Evolutionary conservation across 2,329 filamentous ascomycete genomes (phyloP), one percentile per base, ranked within the genome.

Genomic region (Thielaviopsis euricoi): DNA sequence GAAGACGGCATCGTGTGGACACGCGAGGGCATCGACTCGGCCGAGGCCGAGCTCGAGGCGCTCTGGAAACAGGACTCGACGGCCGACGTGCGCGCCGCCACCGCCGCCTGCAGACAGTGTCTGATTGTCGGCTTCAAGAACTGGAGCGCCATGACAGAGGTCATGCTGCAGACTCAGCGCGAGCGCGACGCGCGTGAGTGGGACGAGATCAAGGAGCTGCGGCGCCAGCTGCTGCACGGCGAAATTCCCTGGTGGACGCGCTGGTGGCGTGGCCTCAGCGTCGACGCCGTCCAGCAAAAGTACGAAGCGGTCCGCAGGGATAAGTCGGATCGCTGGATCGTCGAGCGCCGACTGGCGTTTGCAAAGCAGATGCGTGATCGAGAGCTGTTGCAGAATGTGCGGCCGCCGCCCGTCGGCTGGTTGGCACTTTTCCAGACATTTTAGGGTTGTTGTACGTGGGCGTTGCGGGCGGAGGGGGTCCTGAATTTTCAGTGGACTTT

Each of bases 1-100:
- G 82, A 87, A 53, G 83, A 86, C 61, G 91, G 89, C 0, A 75
- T 96, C 1, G 82, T 83, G 6, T 97, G 91, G 91, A 95, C 91
- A 0, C 81, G 89, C 58, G 88, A 95, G 62, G 89, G 86, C 25
- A 88, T 95, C 33, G 85, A 90, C 63, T 73, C 86, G 1, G 86
- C 89, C 2, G 89, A 90, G 69, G 76, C 83, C 61, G 82, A 82
- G 64, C 75, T 82, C 49, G 79, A 76, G 6, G 48, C 46, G 13
- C 50, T 60, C 1, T 43, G 58, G 55, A 72, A 62, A 60, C 71
- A 52, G 49, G 55, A 50, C 21, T 48, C 55, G 2, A 53, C 52
- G 3, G 58, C 58, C 3, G 61, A 63, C 4, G 65, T 70, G 50
- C 66, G 64, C 33, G 60, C 62, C 3, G 64, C 68, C 17, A 67